Conservation (phyloP, 2,329 filamentous ascomycete genomes). For the Claviceps spartinae region DNA sequence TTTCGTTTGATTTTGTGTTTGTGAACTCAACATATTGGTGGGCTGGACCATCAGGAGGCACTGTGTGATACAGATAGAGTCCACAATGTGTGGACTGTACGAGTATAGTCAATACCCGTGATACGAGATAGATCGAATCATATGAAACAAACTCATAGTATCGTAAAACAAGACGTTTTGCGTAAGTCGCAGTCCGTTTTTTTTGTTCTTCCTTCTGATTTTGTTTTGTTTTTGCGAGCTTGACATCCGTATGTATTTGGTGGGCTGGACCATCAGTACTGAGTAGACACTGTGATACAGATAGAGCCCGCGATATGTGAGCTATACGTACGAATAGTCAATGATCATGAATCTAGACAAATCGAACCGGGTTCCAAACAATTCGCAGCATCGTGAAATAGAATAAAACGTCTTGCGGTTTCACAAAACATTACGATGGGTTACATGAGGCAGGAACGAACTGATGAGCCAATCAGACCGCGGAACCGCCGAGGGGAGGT, state of each 20-base stretch:
- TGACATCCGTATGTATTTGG: neutral
- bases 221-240: neutral
- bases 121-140: neutral
- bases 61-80: no score
- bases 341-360: neutral
- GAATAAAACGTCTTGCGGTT: neutral
- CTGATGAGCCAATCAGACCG: neutral
- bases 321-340: neutral
- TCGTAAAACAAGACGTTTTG: neutral
- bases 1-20: neutral
- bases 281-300: neutral
- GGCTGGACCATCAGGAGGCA: neutral
- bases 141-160: neutral
- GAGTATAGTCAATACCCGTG: neutral
- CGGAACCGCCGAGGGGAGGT: neutral
- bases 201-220: neutral
- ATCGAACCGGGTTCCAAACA: neutral
- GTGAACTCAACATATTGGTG: neutral
- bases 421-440: neutral
- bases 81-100: neutral
- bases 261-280: neutral
- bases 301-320: neutral
- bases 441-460: neutral
- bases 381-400: neutral
- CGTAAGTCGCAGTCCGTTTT: neutral